Percentiles rank a stretch among this genome's conserved stretches.
phyloP scores from a whole-genome alignment of 345 rosid species.

The Hypericum androsaemum region DNA sequence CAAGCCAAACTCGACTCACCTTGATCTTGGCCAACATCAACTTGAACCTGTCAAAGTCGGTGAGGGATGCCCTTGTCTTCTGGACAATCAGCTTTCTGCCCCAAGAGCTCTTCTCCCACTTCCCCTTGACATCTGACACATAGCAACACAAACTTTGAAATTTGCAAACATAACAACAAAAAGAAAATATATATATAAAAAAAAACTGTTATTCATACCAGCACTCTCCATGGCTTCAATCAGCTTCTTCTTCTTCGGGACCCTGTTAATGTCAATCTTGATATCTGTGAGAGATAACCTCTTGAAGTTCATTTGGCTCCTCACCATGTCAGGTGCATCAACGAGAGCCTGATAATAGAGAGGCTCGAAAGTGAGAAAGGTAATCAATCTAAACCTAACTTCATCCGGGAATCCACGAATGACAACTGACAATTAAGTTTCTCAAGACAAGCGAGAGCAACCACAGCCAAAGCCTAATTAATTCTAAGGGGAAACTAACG shows the following conservation, averaged over 20 bases:
- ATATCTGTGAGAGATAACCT: slow-evolving; percentile 84
- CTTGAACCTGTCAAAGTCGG: slow-evolving; percentile 6
- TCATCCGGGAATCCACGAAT: no score
- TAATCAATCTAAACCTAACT: not conserved
- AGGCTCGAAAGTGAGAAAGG: not conserved
- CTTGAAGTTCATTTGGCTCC: slow-evolving; percentile 90
- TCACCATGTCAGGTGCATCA: slow-evolving; percentile 89
- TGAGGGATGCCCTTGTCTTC: slow-evolving; percentile 3
- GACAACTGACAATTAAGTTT: not conserved
- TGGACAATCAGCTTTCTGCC: slow-evolving; percentile 2
- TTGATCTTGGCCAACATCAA: slow-evolving; percentile 7
- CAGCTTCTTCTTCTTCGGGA: slow-evolving; percentile 72
- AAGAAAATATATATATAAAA: not conserved
- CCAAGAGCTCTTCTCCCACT: slow-evolving; percentile 8
- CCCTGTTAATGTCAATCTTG: slow-evolving; percentile 65
- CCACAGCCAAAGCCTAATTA: no score
- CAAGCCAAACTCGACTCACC: no score
- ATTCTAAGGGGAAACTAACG: no score
- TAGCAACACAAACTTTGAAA: not conserved
- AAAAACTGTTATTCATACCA: slow-evolving; percentile 33
- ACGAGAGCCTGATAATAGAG: slow-evolving; percentile 58
- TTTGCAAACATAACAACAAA: not conserved
- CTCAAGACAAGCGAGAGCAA: no score
- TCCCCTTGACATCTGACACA: slow-evolving; percentile 1
- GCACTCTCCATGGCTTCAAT: slow-evolving; percentile 91